Evolutionary conservation across 148 eudicot species (phyloP), one percentile per base, ranked within the genome.

Genomic region (Rhododendron molle): DNA sequence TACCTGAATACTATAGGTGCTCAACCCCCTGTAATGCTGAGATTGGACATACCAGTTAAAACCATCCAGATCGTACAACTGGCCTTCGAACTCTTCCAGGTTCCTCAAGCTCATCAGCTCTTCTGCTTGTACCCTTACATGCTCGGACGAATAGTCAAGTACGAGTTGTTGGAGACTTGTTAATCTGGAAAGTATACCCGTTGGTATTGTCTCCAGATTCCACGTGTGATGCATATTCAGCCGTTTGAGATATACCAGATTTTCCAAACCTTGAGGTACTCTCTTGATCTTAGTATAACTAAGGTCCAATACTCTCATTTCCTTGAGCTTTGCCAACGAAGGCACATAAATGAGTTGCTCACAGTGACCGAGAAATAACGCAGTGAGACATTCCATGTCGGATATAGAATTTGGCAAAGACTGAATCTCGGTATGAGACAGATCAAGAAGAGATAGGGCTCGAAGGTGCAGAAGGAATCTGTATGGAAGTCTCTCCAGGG

Each of bases 401-500:
- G 54, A 46, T 81, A 86, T 6, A 40, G 84, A 86, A 36, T 32
- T 47, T 7, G 86, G 86, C 83, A 89, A 73, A 81, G 32, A 77
- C 54, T 81, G 4, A 49, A 88, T 84, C 1, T 56, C 14, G n/a
- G 90, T 88, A 13, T 56, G 1, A 71, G 89, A 85, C 49, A 90
- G 85, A 81, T 90, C 84, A 47, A 88, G 85, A 84, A 87, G 30
- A n/a, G 78, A 73, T 9, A 90, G 90, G 69, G 62, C 34, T 8
- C 0, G 72, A 89, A 88, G 86, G 65, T 81, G 80, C n/a, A 58
- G 20, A 15, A 86, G 76, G 43, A 86, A 86, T 5, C 38, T 9
- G 40, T 86, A 49, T 81, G 84, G 80, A 8, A 86, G 76, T 36
- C 84, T 28, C 71, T 43, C 34, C 1, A 87, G 79, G 47, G 87